Evolutionary conservation across 306 rosid genomes (phyloP), one percentile per base, ranked within the genome.

Genomic region (Cicer arietinum): DNA sequence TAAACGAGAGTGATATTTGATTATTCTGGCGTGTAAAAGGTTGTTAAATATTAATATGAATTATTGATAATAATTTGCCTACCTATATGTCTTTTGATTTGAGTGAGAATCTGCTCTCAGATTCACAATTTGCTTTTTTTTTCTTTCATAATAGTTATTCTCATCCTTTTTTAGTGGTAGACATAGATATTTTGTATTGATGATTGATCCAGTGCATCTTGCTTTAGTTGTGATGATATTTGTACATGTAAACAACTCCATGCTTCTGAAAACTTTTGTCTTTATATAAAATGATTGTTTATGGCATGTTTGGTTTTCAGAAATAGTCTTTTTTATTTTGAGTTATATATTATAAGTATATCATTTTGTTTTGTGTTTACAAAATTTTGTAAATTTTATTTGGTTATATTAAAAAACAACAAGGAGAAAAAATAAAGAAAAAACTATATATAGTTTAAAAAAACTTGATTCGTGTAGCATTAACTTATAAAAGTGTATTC

Each of bases 121-220:
- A 53, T 46, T 52, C 51, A 66, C 47, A 13, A 56, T 37, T 79
- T 74, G 66, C 59, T 58, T 60, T 48, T 48, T 41, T 73, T 48
- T 73, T 60, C 20, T 48, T 73, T 60, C 20, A 41, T 43, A 9
- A 63, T 7, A 4, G 42, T 18, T 13, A 7, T 54, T 65, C 3
- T 45, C 13, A 10, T 30, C 35, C 22, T 8, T 70, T 22, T 25
- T 30, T 10, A 62, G 47, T 51, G 82, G 72, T 57, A 13, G 66
- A 47, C 54, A 30, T n/a, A 53, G 7, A 6, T 67, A 14, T 58
- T 68, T 54, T 35, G 70, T 13, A 25, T 48, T 43, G 14, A 74
- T 67, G 60, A 68, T 53, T 51, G 52, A 10, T 47, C 7, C n/a
- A 16, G 79, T 74, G 84, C 22, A 12, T 62, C 56, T 66, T 61